phyloP scores from a whole-genome alignment of 2,329 filamentous ascomycete species.

The Fusarium sp. region DNA sequence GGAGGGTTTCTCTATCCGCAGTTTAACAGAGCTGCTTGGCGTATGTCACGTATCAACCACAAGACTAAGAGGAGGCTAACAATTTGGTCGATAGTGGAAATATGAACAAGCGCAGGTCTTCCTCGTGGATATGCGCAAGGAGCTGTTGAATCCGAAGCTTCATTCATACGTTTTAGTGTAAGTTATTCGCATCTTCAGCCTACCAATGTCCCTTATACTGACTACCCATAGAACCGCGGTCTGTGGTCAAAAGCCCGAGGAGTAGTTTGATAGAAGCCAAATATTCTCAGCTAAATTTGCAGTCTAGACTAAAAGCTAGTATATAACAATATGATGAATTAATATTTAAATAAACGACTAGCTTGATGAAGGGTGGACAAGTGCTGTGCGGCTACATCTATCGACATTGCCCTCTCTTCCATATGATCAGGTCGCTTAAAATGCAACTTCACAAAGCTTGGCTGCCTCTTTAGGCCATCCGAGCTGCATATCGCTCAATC shows the following conservation, averaged over 20 bases:
- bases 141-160: constrained; percentile 12
- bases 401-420: too few species aligned
- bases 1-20: constrained; percentile 31
- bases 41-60: background rate
- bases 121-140: constrained; percentile 16
- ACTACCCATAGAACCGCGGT: constrained; percentile 6
- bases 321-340: too few species aligned
- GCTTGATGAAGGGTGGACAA: too few species aligned
- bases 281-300: too few species aligned
- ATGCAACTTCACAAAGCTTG: too few species aligned
- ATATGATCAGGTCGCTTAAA: too few species aligned
- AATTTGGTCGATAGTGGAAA: background rate
- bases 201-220: fast-evolving
- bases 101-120: constrained; percentile 25
- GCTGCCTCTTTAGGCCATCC: too few species aligned
- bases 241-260: constrained; percentile 16
- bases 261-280: too few species aligned
- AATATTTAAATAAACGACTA: too few species aligned
- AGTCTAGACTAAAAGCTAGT: too few species aligned
- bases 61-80: background rate
- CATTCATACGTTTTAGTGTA: constrained; percentile 23
- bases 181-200: fast-evolving
- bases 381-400: too few species aligned
- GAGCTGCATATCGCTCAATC: too few species aligned
- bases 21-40: constrained; percentile 20